Percentiles rank a stretch among this genome's conserved stretches.
These are phyloP conservation scores for Scalesia atractyloides DNA, from an alignment of 129 eudicot genomes.

Conservation along the genomic window DNA sequence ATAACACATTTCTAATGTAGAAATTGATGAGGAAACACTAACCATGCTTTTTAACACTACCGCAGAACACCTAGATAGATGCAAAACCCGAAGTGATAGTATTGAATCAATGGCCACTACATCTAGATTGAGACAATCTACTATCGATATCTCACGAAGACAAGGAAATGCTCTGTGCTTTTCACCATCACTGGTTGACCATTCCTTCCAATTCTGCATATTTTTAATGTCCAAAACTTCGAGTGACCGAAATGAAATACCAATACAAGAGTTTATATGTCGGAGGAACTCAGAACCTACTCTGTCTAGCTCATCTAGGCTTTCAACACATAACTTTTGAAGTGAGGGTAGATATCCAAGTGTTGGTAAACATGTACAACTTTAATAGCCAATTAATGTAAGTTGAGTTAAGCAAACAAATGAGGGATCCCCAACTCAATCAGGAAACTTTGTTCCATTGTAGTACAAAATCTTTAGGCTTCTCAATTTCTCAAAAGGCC, in stretches of 20 bases:
- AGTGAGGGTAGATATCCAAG: no score
- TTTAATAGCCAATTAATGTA: no score
- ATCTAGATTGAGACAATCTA: constrained; percentile 12
- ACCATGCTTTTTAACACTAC: constrained; percentile 2
- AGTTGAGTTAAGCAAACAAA: no score
- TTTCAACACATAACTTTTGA: no score
- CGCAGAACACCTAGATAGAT: background rate
- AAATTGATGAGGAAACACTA: background rate
- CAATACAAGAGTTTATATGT: no score
- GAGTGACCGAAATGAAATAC: background rate
- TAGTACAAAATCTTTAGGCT: no score
- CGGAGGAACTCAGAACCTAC: no score
- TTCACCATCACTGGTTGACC: constrained; percentile 23
- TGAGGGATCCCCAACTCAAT: no score
- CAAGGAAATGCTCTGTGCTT: constrained; percentile 16
- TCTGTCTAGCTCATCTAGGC: no score
- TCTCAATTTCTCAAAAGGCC: no score
- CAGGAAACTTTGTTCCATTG: no score
- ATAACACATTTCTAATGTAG: background rate
- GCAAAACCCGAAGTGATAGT: constrained; percentile 1
- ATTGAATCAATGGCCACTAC: constrained; percentile 1
- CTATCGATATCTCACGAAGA: constrained; percentile 4
- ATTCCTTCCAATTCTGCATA: constrained; percentile 8
- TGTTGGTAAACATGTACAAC: no score
- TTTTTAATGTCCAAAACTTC: background rate